Evolutionary conservation across 805 yeast species (phyloP).

Genomic region (Komagataella kurtzmanii): DNA sequence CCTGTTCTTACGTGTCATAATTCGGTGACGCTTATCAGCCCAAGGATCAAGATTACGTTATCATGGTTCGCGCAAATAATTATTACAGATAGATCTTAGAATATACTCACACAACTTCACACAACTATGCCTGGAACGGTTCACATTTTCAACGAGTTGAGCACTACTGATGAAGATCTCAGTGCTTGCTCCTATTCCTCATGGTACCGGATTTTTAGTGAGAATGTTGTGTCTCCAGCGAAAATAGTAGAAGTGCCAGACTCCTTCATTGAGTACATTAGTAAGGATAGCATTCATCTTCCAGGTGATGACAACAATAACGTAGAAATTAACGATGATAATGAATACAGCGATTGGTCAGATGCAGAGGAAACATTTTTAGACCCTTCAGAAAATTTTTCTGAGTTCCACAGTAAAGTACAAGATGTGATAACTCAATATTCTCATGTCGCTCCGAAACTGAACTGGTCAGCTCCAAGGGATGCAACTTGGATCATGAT

Average conservation of each 20-base stretch:
- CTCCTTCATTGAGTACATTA: conserved; percentile 44
- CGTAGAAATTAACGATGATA: conserved; percentile 31
- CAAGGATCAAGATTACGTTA: background rate
- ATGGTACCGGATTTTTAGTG: conserved; percentile 45
- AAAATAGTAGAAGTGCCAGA: conserved; percentile 39
- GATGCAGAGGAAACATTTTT: conserved; percentile 19
- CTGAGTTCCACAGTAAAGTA: conserved; percentile 45
- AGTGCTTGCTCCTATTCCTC: conserved; percentile 38
- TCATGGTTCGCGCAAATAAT: background rate
- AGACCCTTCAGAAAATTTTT: conserved; percentile 39
- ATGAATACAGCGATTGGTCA: conserved; percentile 70
- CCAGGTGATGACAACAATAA: conserved; percentile 30
- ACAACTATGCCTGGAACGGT: conserved; percentile 2
- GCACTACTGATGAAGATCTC: conserved; percentile 24
- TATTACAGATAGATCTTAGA: no score
- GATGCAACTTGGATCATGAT: conserved; percentile 90
- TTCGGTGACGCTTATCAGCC: background rate
- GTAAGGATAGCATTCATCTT: conserved; percentile 54
- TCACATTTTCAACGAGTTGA: conserved; percentile 12
- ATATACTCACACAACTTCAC: background rate
- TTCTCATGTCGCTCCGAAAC: conserved; percentile 69
- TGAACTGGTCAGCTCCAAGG: conserved; percentile 95
- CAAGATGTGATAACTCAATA: conserved; percentile 27
- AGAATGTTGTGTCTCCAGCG: conserved; percentile 31
- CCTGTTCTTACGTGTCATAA: background rate